These are phyloP conservation scores for Zizania palustris DNA, from an alignment of 202 grass and related monocot species.

Conservation along the genomic window DNA sequence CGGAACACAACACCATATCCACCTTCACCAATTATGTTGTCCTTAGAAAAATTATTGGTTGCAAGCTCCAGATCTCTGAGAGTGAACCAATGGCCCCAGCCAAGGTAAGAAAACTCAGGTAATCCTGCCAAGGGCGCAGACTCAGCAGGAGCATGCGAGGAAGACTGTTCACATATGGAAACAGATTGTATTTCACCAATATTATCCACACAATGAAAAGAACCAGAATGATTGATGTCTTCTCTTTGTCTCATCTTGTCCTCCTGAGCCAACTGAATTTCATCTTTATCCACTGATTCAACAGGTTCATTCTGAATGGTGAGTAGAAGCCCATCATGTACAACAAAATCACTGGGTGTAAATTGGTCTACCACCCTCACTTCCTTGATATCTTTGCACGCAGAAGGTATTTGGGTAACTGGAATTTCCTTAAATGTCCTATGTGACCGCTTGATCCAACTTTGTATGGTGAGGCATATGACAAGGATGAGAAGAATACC, in stretches of 20 bases:
- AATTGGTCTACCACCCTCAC: slow-evolving; percentile 54
- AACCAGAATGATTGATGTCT: slow-evolving; percentile 57
- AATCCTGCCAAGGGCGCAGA: slow-evolving; percentile 64
- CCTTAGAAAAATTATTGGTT: slow-evolving; percentile 85
- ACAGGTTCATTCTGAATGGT: slow-evolving; percentile 54
- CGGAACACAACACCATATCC: slow-evolving; percentile 92
- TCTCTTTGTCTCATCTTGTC: slow-evolving; percentile 51
- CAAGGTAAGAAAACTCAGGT: slow-evolving; percentile 90
- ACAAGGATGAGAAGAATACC: slow-evolving; percentile 71
- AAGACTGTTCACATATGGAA: slow-evolving; percentile 45
- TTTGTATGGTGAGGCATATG: slow-evolving; percentile 70
- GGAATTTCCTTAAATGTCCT: slow-evolving; percentile 55
- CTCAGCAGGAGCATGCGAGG: slow-evolving; percentile 37
- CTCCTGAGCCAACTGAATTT: slow-evolving; percentile 45
- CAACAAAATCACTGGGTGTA: slow-evolving; percentile 60
- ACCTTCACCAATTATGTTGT: slow-evolving; percentile 91
- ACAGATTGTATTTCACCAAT: slow-evolving; percentile 49
- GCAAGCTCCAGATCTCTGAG: slow-evolving; percentile 86
- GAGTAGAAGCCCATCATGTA: slow-evolving; percentile 69
- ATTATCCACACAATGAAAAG: slow-evolving; percentile 44
- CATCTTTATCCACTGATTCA: slow-evolving; percentile 54
- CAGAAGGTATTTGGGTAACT: slow-evolving; percentile 65
- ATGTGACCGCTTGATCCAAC: slow-evolving; percentile 55
- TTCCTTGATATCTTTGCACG: slow-evolving; percentile 94
- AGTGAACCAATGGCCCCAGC: slow-evolving; percentile 99